A percentile compares a stretch with the other conserved stretches of the same genome.
phyloP scores from a whole-genome alignment of 441 rosid genomes.

The Arabidopsis lyrata region DNA sequence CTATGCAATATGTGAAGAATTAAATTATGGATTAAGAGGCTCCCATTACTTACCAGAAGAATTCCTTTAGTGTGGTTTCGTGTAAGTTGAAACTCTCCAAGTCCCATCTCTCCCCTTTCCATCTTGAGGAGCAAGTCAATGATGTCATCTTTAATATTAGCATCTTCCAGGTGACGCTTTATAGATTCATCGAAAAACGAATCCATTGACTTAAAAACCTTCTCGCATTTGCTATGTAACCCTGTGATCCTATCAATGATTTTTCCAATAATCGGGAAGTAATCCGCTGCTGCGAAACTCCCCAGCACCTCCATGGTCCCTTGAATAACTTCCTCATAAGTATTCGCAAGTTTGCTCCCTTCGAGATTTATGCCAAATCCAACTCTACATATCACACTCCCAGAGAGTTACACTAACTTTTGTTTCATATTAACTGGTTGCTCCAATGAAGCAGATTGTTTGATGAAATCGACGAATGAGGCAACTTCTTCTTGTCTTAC shows the following conservation, averaged over 20 bases:
- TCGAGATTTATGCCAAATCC: constrained; percentile 32
- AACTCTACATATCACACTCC: constrained; percentile 38
- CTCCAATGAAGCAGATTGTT: constrained; percentile 28
- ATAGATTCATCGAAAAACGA: constrained; percentile 34
- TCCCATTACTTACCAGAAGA: constrained; percentile 21
- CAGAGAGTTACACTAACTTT: constrained; percentile 20
- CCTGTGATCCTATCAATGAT: constrained; percentile 31
- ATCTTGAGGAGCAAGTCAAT: constrained; percentile 33
- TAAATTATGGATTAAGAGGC: neutral
- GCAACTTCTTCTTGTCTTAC: constrained; percentile 41
- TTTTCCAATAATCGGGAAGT: constrained; percentile 26
- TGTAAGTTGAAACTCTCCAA: constrained; percentile 36
- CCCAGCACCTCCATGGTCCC: constrained; percentile 32
- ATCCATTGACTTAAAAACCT: constrained; percentile 26
- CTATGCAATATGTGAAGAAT: neutral
- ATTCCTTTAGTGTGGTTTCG: constrained; percentile 39
- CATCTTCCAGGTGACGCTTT: constrained; percentile 25
- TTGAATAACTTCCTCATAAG: constrained; percentile 30
- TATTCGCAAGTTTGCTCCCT: constrained; percentile 33
- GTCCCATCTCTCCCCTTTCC: constrained; percentile 29
- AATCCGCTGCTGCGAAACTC: constrained; percentile 33
- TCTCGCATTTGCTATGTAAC: constrained; percentile 31
- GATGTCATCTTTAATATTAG: constrained; percentile 31
- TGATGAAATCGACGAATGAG: constrained; percentile 11
- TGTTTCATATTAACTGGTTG: constrained; percentile 22